These are phyloP conservation scores for Chrysosporium keratinophilum DNA, from an alignment of 2,329 filamentous ascomycete genomes.

Conservation along the genomic window DNA sequence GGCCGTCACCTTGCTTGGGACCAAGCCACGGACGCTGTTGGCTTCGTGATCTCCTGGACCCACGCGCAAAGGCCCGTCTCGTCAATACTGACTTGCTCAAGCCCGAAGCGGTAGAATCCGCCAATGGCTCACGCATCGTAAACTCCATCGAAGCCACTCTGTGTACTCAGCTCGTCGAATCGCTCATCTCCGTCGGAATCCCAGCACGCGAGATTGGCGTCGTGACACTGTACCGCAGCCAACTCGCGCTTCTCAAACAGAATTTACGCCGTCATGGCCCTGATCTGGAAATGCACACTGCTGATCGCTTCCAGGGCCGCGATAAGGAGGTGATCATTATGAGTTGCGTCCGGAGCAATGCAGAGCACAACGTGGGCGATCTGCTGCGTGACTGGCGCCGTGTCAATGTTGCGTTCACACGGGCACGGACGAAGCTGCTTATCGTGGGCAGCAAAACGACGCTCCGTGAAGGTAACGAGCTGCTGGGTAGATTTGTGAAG, in stretches of 20 bases:
- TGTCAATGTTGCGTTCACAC: slow-evolving; percentile 91
- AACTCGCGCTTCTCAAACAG: slow-evolving; percentile 72
- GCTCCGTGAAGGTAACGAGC: slow-evolving; percentile 56
- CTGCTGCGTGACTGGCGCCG: slow-evolving; percentile 81
- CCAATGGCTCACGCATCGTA: slow-evolving; percentile 71
- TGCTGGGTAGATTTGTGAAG: slow-evolving; percentile 63
- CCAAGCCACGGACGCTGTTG: slow-evolving; percentile 52
- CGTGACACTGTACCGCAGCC: slow-evolving; percentile 92
- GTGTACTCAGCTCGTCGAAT: slow-evolving; percentile 68
- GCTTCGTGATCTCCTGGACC: slow-evolving; percentile 61
- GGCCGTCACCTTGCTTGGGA: slow-evolving; percentile 46
- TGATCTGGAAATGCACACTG: slow-evolving; percentile 86
- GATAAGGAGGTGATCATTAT: slow-evolving; percentile 91
- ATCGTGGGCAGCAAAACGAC: slow-evolving; percentile 76
- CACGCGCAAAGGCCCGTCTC: slow-evolving; percentile 66
- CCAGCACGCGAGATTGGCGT: slow-evolving; percentile 71
- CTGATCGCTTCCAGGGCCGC: slow-evolving; percentile 90
- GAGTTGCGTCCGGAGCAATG: slow-evolving; percentile 78
- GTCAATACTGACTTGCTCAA: slow-evolving; percentile 75
- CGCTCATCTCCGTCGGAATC: slow-evolving; percentile 65
- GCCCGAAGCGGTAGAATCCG: slow-evolving; percentile 51
- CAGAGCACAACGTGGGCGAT: slow-evolving; percentile 73
- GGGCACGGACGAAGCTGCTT: slow-evolving; percentile 83
- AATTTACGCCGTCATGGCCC: slow-evolving; percentile 49
- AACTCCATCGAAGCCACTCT: slow-evolving; percentile 75